Percentiles rank a stretch among this genome's conserved stretches.
Evolutionary conservation across 805 yeast genomes (phyloP).

Genomic region (Zygotorulaspora chibaensis): DNA sequence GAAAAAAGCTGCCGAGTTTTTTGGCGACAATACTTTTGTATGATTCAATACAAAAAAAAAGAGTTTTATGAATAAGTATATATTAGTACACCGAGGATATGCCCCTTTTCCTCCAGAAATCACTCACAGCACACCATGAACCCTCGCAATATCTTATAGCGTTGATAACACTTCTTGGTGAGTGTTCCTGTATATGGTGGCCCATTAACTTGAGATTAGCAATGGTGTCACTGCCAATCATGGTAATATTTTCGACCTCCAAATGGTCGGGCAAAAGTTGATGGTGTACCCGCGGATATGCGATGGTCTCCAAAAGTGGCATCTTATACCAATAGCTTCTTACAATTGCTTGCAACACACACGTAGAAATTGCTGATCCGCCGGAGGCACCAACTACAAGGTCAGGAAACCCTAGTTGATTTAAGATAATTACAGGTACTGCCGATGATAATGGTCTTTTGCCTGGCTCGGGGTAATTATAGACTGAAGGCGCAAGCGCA

Average conservation of each 20-base stretch:
- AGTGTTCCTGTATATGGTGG: conserved; percentile 41
- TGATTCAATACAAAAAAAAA: too few relatives aligned
- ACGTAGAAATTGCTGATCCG: conserved; percentile 80
- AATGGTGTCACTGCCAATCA: conserved; percentile 42
- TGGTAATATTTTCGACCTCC: conserved; percentile 50
- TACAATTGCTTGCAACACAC: conserved; percentile 75
- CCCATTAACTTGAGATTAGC: conserved; percentile 42
- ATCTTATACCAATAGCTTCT: conserved; percentile 55
- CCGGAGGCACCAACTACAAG: conserved; percentile 90
- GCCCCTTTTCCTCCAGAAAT: conserved; percentile 86
- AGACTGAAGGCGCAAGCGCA: conserved; percentile 73
- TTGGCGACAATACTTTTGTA: too few relatives aligned
- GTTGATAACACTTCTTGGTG: conserved; percentile 54
- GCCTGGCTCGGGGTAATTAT: conserved; percentile 68
- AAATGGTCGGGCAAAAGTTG: conserved; percentile 74
- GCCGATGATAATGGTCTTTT: conserved; percentile 84
- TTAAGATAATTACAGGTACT: conserved; percentile 66
- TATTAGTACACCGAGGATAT: conserved; percentile 23
- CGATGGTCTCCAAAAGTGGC: conserved; percentile 61
- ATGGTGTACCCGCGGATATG: conserved; percentile 84
- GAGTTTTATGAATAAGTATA: not conserved
- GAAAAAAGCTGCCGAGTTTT: not conserved
- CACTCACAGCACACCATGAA: conserved; percentile 73
- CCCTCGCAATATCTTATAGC: conserved; percentile 42
- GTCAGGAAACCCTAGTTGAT: conserved; percentile 48